Evolutionary conservation across 306 rosid genomes (phyloP).

Genomic region (Cotoneaster glaucophyllus): DNA sequence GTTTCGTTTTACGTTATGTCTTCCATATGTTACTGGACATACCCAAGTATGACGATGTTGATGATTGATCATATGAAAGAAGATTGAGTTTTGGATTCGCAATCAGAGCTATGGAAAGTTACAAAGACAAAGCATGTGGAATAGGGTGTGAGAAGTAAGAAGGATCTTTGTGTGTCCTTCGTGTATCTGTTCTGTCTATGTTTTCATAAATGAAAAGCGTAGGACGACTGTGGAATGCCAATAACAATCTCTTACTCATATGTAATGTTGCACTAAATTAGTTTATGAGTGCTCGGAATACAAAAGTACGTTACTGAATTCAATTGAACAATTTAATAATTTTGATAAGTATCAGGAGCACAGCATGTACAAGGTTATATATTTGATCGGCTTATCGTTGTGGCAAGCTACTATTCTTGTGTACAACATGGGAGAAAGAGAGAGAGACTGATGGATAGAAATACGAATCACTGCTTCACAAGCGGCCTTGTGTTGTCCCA

Average conservation of each 20-base stretch:
- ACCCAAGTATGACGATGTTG: not conserved
- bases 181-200: too few species aligned
- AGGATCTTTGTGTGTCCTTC: too few species aligned
- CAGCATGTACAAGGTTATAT: not conserved
- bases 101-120: too few species aligned
- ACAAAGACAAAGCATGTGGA: too few species aligned
- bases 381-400: not conserved
- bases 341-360: not conserved
- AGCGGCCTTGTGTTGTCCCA: slow-evolving; percentile 76
- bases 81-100: too few species aligned
- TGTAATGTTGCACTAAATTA: too few species aligned
- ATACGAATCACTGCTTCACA: slow-evolving; percentile 15
- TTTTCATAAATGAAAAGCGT: too few species aligned
- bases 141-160: too few species aligned
- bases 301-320: not conserved
- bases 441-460: not conserved
- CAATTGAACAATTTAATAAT: not conserved
- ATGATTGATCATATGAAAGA: not conserved
- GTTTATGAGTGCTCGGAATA: not conserved
- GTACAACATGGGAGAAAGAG: not conserved
- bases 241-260: too few species aligned
- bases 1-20: slow-evolving; percentile 5
- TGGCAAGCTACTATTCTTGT: not conserved
- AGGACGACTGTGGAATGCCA: too few species aligned
- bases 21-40: not conserved